Evolutionary conservation across 2,329 filamentous ascomycete species (phyloP).

Genomic region (Talaromyces sp.): DNA sequence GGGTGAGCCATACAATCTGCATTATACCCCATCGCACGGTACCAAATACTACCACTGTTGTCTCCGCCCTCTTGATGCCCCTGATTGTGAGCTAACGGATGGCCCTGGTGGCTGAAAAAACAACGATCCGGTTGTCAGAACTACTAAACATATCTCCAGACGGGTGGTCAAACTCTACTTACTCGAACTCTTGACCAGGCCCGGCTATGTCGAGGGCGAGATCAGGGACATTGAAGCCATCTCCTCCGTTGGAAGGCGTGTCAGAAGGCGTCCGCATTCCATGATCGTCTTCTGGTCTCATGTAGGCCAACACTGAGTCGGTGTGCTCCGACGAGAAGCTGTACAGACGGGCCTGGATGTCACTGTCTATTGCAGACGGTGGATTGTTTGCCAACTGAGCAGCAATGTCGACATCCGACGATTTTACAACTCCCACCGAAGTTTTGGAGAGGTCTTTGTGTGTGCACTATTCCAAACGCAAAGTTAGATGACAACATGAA

Average conservation of each 20-base stretch:
- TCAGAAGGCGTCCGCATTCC: neutral
- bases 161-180: neutral
- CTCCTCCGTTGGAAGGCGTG: neutral
- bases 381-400: neutral
- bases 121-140: neutral
- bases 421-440: neutral
- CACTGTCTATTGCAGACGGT: neutral
- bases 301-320: neutral
- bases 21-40: neutral
- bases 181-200: conserved; percentile 2
- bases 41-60: neutral
- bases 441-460: neutral
- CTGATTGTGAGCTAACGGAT: neutral
- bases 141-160: neutral
- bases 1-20: neutral
- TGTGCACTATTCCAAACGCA: neutral
- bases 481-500: neutral
- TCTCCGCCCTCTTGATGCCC: neutral
- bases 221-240: neutral
- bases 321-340: neutral
- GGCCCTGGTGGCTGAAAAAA: neutral
- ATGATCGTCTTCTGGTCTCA: neutral
- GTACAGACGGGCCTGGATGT: neutral
- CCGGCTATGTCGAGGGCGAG: neutral
- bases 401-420: neutral